Evolutionary conservation across 2,329 filamentous ascomycete species (phyloP).

Genomic region (Fusarium paranaense): DNA sequence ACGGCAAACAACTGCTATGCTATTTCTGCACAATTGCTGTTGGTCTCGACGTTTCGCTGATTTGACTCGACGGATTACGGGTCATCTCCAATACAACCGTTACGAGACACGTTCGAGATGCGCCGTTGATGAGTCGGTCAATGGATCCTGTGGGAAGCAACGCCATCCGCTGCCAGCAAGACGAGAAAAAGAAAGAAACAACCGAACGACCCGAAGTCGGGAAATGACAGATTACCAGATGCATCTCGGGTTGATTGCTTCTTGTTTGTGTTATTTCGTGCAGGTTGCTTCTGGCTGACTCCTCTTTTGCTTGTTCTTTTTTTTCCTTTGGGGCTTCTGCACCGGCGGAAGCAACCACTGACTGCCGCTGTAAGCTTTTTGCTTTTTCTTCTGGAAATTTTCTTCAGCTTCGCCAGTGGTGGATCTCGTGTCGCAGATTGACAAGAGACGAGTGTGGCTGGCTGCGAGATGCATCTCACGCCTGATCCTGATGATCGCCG

Average conservation of each 20-base stretch:
- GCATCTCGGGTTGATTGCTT: slow-evolving; percentile 7
- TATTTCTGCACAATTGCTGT: background rate
- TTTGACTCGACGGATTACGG: background rate
- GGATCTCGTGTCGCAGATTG: slow-evolving; percentile 25
- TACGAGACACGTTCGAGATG: slow-evolving; percentile 3
- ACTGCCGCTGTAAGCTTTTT: slow-evolving; percentile 30
- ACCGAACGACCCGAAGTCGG: slow-evolving; percentile 2
- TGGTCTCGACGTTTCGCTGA: background rate
- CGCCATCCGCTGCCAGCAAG: slow-evolving; percentile 11
- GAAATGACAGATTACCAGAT: slow-evolving; percentile 3
- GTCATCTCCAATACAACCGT: slow-evolving; percentile 1
- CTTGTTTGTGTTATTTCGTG: slow-evolving; percentile 21
- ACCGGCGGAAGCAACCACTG: background rate
- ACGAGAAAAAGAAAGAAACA: slow-evolving; percentile 1
- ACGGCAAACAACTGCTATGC: background rate
- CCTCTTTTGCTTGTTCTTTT: slow-evolving; percentile 24
- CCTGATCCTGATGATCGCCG: background rate
- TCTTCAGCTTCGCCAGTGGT: slow-evolving; percentile 26
- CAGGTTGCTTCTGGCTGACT: slow-evolving; percentile 17
- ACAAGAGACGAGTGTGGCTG: slow-evolving; percentile 7
- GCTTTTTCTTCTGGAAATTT: slow-evolving; percentile 42
- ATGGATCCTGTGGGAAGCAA: slow-evolving; percentile 3
- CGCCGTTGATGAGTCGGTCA: background rate
- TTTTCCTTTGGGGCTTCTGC: slow-evolving; percentile 4
- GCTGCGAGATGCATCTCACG: slow-evolving; percentile 4